These are phyloP conservation scores for Fusarium incarnatum DNA, from an alignment of 2,329 filamentous ascomycete species.

Conservation along the genomic window DNA sequence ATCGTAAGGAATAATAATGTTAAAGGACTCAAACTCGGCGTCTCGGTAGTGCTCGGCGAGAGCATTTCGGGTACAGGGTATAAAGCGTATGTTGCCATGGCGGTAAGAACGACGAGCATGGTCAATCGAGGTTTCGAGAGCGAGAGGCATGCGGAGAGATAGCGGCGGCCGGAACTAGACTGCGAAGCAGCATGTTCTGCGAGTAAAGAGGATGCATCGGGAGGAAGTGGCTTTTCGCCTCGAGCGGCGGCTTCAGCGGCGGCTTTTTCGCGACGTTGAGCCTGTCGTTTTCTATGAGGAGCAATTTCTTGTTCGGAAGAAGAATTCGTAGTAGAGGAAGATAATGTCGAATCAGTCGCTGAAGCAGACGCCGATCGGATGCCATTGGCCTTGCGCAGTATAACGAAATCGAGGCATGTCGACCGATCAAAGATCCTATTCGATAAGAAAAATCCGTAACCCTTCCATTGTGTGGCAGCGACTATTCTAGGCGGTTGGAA, in stretches of 20 bases:
- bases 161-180: slow-evolving; percentile 69
- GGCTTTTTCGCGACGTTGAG: slow-evolving; percentile 44
- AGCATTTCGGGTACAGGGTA: slow-evolving; percentile 93
- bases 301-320: slow-evolving; percentile 44
- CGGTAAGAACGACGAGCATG: slow-evolving; percentile 89
- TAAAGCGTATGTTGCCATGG: slow-evolving; percentile 90
- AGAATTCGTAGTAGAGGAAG: slow-evolving; percentile 28
- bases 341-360: slow-evolving; percentile 33
- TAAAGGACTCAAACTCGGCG: slow-evolving; percentile 87
- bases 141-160: slow-evolving; percentile 83
- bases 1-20: slow-evolving; percentile 92
- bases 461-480: slow-evolving; percentile 32
- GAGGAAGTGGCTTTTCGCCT: slow-evolving; percentile 53
- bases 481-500: slow-evolving; percentile 42
- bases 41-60: slow-evolving; percentile 70
- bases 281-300: slow-evolving; percentile 53
- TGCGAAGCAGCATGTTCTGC: slow-evolving; percentile 63
- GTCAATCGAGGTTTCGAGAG: slow-evolving; percentile 96
- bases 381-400: slow-evolving; percentile 46
- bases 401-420: slow-evolving; percentile 52
- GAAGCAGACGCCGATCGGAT: slow-evolving; percentile 46
- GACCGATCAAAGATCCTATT: slow-evolving; percentile 54
- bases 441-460: slow-evolving; percentile 51
- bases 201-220: slow-evolving; percentile 67
- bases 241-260: slow-evolving; percentile 33